Conservation (phyloP, 108 stramenopile genomes). For the Fragilaria crotonensis region DNA sequence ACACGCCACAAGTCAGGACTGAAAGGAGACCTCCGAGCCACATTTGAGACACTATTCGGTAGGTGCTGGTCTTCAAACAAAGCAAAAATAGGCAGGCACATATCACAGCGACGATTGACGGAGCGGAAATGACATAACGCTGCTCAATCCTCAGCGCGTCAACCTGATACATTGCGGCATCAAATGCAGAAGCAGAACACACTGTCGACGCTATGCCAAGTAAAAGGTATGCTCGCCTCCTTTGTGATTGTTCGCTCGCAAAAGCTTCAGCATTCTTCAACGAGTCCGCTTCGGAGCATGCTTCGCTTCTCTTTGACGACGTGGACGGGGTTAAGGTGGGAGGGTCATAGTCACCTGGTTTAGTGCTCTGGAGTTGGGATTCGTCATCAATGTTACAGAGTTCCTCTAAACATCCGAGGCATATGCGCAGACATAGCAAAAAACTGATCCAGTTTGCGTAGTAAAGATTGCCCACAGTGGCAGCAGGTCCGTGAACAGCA, state of each 20-base stretch:
- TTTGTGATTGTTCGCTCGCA: too few species aligned
- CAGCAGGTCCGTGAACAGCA: slow-evolving; percentile 40
- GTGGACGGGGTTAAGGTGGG: background rate
- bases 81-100: slow-evolving; percentile 21
- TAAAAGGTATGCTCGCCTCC: slow-evolving; percentile 19
- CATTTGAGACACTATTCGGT: slow-evolving; percentile 19
- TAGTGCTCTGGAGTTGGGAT: background rate
- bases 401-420: slow-evolving; percentile 44
- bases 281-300: background rate
- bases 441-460: slow-evolving; percentile 37
- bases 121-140: slow-evolving; percentile 22
- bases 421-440: slow-evolving; percentile 29
- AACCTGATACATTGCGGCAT: slow-evolving; percentile 29
- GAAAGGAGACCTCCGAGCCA: slow-evolving; percentile 32
- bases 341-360: background rate
- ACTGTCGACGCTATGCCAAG: slow-evolving; percentile 27
- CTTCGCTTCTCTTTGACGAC: background rate
- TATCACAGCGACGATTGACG: slow-evolving; percentile 20
- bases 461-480: slow-evolving; percentile 44
- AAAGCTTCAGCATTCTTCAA: background rate
- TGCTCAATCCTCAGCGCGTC: slow-evolving; percentile 10
- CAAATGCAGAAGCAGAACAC: slow-evolving; percentile 34
- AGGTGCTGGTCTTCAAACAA: slow-evolving; percentile 25
- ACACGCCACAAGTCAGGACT: slow-evolving; percentile 21
- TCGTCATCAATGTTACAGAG: slow-evolving; percentile 24